phyloP scores from a whole-genome alignment of 192 early-diverging fungal species.

The Geranomyces variabilis region DNA sequence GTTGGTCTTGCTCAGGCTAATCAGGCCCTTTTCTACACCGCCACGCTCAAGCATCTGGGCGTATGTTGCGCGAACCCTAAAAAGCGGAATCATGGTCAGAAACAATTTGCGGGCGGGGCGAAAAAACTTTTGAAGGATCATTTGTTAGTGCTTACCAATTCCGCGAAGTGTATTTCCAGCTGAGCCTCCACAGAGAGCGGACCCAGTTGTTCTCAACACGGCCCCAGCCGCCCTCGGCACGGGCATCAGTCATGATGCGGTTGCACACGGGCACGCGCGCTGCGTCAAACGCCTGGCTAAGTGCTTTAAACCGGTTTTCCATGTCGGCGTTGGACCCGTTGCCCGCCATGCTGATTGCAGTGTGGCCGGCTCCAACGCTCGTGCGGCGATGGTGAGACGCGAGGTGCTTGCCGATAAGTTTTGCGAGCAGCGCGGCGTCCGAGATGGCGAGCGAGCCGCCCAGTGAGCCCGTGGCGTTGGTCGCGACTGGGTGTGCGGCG shows the following conservation, averaged over 20 bases:
- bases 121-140: no score
- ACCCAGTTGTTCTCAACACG: constrained; percentile 39
- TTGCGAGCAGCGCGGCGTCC: constrained; percentile 51
- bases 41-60: constrained; percentile 44
- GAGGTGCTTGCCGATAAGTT: constrained; percentile 48
- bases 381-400: constrained; percentile 18
- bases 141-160: constrained; percentile 34
- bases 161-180: constrained; percentile 25
- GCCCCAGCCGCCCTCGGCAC: constrained; percentile 47
- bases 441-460: constrained; percentile 50
- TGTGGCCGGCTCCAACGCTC: neutral
- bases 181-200: constrained; percentile 41
- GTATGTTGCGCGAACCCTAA: constrained; percentile 30
- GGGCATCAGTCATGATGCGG: constrained; percentile 43
- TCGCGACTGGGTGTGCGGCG: constrained; percentile 56
- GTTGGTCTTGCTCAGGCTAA: constrained; percentile 18
- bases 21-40: constrained; percentile 38
- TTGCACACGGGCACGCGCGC: constrained; percentile 32
- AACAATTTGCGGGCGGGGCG: no score
- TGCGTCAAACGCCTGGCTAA: constrained; percentile 42
- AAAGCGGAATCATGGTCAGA: no score
- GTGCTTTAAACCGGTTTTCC: constrained; percentile 7
- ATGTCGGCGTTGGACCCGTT: constrained; percentile 15
- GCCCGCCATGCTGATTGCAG: constrained; percentile 13
- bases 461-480: constrained; percentile 48